Conservation (phyloP, 345 rosid genomes). For the Camelina neglecta region DNA sequence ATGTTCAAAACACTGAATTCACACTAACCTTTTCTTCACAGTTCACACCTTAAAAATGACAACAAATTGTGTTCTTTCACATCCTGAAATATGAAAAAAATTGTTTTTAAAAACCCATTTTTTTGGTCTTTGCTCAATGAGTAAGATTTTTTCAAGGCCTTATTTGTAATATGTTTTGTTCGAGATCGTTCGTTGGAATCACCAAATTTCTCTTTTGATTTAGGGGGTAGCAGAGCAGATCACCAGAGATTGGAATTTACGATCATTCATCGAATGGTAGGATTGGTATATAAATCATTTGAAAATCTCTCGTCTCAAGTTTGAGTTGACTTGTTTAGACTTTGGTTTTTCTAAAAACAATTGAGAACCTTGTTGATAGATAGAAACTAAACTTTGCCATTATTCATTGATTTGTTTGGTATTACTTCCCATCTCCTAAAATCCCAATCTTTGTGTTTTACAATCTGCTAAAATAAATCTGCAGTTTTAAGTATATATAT, state of each 20-base stretch:
- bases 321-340: neutral
- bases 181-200: neutral
- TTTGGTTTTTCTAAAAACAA: neutral
- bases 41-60: neutral
- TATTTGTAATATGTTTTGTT: neutral
- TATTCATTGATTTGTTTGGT: slow-evolving; percentile 20
- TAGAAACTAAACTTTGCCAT: neutral
- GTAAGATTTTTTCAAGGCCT: neutral
- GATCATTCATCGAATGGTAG: neutral
- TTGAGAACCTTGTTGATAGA: neutral
- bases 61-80: neutral
- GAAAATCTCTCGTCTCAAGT: slow-evolving; percentile 5
- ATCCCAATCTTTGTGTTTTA: slow-evolving; percentile 6
- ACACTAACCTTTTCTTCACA: neutral
- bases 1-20: neutral
- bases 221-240: slow-evolving; percentile 21
- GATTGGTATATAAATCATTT: neutral
- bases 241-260: neutral
- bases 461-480: neutral
- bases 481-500: neutral
- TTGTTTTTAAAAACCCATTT: neutral
- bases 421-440: neutral
- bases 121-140: neutral
- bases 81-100: neutral
- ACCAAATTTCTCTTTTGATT: neutral